These are phyloP conservation scores for Verruconis gallopava DNA, from an alignment of 2,329 filamentous ascomycete species.

Conservation along the genomic window DNA sequence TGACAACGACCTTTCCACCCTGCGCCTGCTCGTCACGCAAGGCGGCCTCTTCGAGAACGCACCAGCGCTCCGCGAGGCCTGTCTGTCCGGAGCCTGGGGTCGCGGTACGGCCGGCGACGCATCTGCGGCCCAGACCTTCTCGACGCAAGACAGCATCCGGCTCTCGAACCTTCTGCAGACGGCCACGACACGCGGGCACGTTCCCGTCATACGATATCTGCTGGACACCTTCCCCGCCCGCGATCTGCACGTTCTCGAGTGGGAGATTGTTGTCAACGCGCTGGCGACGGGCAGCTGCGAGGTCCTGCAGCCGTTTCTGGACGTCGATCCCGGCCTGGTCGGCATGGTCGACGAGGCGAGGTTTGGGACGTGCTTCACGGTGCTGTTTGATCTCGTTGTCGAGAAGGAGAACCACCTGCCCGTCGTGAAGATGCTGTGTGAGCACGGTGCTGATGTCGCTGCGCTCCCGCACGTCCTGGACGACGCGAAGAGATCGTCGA, in stretches of 20 bases:
- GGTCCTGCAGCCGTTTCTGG: constrained; percentile 1
- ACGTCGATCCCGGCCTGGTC: constrained; percentile 4
- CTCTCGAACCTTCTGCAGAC: background rate
- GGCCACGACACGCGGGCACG: constrained; percentile 2
- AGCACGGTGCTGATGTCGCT: constrained; percentile 3
- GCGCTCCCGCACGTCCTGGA: background rate
- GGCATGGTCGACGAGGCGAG: background rate
- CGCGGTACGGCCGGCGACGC: background rate
- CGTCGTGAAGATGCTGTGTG: background rate
- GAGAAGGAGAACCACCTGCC: constrained; percentile 2
- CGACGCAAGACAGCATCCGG: constrained; percentile 2
- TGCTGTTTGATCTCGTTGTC: background rate
- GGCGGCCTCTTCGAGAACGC: constrained; percentile 4
- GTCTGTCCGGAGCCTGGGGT: constrained; percentile 6
- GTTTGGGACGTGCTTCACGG: constrained; percentile 4
- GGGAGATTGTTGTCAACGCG: constrained; percentile 7
- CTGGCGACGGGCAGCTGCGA: background rate
- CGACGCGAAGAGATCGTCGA: background rate
- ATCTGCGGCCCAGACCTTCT: background rate
- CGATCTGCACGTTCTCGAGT: constrained; percentile 4
- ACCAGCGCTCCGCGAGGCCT: background rate
- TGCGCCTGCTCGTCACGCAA: background rate
- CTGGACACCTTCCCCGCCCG: constrained; percentile 2
- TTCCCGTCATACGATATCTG: background rate
- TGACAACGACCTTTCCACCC: constrained; percentile 1